Evolutionary conservation across 2,329 filamentous ascomycete genomes (phyloP).

Genomic region (Alternaria longipes): DNA sequence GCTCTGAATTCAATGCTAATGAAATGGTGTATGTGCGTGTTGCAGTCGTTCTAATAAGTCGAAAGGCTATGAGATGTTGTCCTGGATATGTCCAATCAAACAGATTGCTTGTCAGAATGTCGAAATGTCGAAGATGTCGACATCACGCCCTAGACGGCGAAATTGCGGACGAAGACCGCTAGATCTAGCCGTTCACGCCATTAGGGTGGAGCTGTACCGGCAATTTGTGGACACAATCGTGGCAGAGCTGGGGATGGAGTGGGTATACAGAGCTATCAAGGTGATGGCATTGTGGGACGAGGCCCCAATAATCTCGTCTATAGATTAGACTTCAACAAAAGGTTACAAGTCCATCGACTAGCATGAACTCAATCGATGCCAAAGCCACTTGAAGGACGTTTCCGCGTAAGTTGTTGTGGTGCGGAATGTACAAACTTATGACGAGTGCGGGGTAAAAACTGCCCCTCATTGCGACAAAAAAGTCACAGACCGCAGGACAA

Average conservation of each 20-base stretch:
- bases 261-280: conserved; percentile 1
- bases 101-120: neutral
- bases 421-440: conserved; percentile 5
- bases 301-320: neutral
- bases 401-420: neutral
- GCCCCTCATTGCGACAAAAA: conserved; percentile 19
- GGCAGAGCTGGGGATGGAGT: conserved; percentile 4
- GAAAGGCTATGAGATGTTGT: neutral
- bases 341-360: neutral
- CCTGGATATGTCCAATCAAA: neutral
- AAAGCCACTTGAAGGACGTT: neutral
- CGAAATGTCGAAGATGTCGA: conserved; percentile 17
- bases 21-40: neutral
- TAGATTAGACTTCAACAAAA: neutral
- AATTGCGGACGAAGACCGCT: conserved; percentile 7
- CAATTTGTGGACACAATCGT: conserved; percentile 12
- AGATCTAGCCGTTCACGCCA: conserved; percentile 16
- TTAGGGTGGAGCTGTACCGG: conserved; percentile 17
- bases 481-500: neutral
- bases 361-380: neutral
- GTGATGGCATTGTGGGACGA: neutral
- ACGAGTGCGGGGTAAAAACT: conserved; percentile 20
- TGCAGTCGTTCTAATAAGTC: neutral
- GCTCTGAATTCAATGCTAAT: neutral
- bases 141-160: conserved; percentile 22